Evolutionary conservation across 352 stramenopile genomes (phyloP).

Genomic region (Pythium folliculosum): DNA sequence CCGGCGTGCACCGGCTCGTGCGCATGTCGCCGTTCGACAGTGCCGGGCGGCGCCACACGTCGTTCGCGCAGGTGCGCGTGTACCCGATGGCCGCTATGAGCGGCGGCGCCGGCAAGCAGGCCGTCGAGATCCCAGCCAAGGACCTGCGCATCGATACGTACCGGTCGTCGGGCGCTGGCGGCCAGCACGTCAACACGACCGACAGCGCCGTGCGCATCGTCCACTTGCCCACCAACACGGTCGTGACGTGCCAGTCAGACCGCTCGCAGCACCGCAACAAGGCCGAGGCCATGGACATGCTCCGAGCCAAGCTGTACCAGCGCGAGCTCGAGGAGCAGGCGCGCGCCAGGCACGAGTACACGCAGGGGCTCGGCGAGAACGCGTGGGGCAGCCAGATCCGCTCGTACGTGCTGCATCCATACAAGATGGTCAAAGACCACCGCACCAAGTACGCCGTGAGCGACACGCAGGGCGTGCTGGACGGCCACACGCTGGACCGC

Average conservation of each 20-base stretch:
- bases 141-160: slow-evolving; percentile 96
- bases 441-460: slow-evolving; percentile 90
- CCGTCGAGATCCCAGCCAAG: slow-evolving; percentile 61
- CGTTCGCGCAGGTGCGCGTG: slow-evolving; percentile 91
- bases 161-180: slow-evolving; percentile 90
- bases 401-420: slow-evolving; percentile 97
- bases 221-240: slow-evolving; percentile 93
- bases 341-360: slow-evolving; percentile 47
- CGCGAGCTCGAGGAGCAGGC: slow-evolving; percentile 62
- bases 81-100: slow-evolving; percentile 56
- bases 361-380: slow-evolving; percentile 73
- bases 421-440: slow-evolving; percentile 98
- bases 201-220: slow-evolving; percentile 96
- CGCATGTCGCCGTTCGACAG: slow-evolving; percentile 95
- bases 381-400: slow-evolving; percentile 92
- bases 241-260: slow-evolving; percentile 94
- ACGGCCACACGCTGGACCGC: slow-evolving; percentile 80
- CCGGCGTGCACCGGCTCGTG: slow-evolving; percentile 95
- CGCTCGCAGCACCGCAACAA: slow-evolving; percentile 95
- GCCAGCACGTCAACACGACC: slow-evolving; percentile 98
- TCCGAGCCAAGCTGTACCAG: slow-evolving; percentile 72
- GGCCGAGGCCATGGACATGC: slow-evolving; percentile 88
- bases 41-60: slow-evolving; percentile 92
- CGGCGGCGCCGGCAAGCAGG: slow-evolving; percentile 25
- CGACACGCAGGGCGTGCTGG: slow-evolving; percentile 88